Base-by-base conservation (phyloP, 345 rosid genomes). In the Punica granatum region DNA sequence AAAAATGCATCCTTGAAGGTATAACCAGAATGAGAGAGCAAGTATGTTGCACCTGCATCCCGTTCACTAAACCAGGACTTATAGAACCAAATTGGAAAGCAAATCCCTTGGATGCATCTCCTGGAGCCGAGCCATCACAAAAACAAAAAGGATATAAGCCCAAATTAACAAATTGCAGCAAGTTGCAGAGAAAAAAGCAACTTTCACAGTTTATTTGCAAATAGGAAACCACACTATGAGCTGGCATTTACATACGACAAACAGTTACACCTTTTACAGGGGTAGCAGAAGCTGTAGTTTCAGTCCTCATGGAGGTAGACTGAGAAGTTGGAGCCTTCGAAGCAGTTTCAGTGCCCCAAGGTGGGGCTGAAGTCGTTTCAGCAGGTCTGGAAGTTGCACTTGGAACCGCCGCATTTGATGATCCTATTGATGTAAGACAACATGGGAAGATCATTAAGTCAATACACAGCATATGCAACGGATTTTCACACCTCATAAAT, bases 291-390 rank as follows among this genome's bases (percentile, higher is more conserved):
- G 79, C 75, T 10, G 71, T 63, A 41, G 51, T 39, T 26, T 82
- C 86, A 65, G 92, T 61, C 74, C 32, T 89, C 81, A 82, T 2
- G 84, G 88, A 0, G 81, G 92, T 54, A 70, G 92, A 63, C 71
- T 82, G 99, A 81, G 97, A 84, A 80, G 92, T 73, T 51, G 96
- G 92, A 82, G 86, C 89, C 80, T 95, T 88, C 0, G 93, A 96
- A 79, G 88, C 77, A 81, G 77, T 76, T 74, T 77, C 84, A 69
- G 46, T 48, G 75, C 72, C 78, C 72, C 83, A 78, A 71, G 75
- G 85, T 49, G 79, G 25, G 65, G 76, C 35, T 13, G 83, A 14
- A 14, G 72, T 35, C 10, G 64, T 43, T 72, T 84, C 96, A 64
- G 68, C 69, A 62, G 80, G 79, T 82, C 75, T 83, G 61, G 79